These are phyloP conservation scores for Scheffersomyces insectosa DNA, from an alignment of 1,139 yeast genomes.

Conservation along the genomic window DNA sequence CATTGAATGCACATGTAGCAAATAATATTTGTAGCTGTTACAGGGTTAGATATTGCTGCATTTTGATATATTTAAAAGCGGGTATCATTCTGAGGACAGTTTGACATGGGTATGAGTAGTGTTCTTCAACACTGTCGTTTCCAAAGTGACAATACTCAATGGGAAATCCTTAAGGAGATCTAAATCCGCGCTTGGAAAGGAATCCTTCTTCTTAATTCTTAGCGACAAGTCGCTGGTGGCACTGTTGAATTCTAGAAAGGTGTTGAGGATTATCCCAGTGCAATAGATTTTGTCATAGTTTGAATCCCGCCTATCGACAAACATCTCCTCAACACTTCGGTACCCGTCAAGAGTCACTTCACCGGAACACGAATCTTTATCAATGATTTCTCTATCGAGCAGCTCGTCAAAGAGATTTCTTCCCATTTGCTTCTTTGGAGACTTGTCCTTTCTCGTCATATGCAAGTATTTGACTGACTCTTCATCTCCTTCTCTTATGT, in stretches of 20 bases:
- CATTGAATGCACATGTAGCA: no score
- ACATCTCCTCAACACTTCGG: neutral
- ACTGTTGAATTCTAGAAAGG: slow-evolving; percentile 24
- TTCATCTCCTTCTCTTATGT: slow-evolving; percentile 13
- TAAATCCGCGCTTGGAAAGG: slow-evolving; percentile 2
- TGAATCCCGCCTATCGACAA: slow-evolving; percentile 11
- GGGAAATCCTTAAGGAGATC: slow-evolving; percentile 36
- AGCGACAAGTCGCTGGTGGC: slow-evolving; percentile 18
- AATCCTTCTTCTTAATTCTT: slow-evolving; percentile 15
- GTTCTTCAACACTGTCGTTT: slow-evolving; percentile 28
- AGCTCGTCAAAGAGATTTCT: neutral
- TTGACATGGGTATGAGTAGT: neutral
- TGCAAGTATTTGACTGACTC: slow-evolving; percentile 5
- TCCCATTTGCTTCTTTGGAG: no score
- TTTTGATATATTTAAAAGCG: no score
- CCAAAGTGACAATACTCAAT: slow-evolving; percentile 29
- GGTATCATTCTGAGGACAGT: no score
- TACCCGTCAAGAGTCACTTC: slow-evolving; percentile 2
- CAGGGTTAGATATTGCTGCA: no score
- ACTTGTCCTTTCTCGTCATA: neutral
- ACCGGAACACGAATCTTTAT: slow-evolving; percentile 1
- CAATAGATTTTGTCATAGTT: slow-evolving; percentile 25
- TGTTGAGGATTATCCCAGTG: slow-evolving; percentile 33
- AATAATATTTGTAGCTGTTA: no score
- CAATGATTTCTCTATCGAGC: neutral